These are phyloP conservation scores for Cicer yamashitae DNA, from an alignment of 306 rosid species.

Conservation along the genomic window DNA sequence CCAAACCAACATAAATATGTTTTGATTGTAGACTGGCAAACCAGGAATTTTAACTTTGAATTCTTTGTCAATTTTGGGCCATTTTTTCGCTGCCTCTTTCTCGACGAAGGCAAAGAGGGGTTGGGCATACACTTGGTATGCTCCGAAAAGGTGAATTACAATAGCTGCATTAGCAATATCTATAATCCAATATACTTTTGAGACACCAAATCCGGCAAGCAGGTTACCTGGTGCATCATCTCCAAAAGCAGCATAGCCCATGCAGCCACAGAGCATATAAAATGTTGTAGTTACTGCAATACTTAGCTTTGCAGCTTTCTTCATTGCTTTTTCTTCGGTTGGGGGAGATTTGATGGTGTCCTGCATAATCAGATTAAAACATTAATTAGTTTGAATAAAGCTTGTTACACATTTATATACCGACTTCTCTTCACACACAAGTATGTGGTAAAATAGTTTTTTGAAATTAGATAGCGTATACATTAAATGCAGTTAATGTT, in stretches of 20 bases:
- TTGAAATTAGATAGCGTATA: background rate
- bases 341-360: constrained; percentile 80
- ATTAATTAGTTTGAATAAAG: constrained; percentile 22
- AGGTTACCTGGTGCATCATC: constrained; percentile 73
- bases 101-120: constrained; percentile 78
- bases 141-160: constrained; percentile 83
- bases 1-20: constrained; percentile 57
- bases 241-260: constrained; percentile 87
- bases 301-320: constrained; percentile 62
- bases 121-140: constrained; percentile 83
- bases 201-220: constrained; percentile 77
- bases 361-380: constrained; percentile 46
- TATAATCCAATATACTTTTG: constrained; percentile 65
- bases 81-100: constrained; percentile 50
- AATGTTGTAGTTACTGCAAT: constrained; percentile 64
- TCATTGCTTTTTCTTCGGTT: constrained; percentile 80
- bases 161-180: constrained; percentile 81
- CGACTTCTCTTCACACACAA: constrained; percentile 3
- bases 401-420: constrained; percentile 2
- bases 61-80: constrained; percentile 51
- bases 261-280: constrained; percentile 80
- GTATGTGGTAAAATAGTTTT: background rate
- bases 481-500: background rate
- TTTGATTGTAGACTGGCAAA: constrained; percentile 50
- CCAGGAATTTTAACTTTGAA: constrained; percentile 58